Evolutionary conservation across 352 stramenopile genomes (phyloP), one percentile per base, ranked within the genome.

Genomic region (Halophytophthora polymorphica): DNA sequence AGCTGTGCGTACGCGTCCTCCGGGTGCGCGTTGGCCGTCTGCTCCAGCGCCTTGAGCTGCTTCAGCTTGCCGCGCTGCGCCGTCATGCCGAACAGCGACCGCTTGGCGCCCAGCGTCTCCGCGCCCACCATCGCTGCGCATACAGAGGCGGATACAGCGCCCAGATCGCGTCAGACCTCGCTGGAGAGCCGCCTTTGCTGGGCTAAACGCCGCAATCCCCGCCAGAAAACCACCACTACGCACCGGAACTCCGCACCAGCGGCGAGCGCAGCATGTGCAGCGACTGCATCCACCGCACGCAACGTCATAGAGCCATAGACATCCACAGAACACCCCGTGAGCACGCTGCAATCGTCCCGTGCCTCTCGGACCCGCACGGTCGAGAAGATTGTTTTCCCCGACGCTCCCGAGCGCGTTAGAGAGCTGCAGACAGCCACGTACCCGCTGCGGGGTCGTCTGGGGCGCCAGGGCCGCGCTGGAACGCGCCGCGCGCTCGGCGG

Each of bases 31-130:
- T 95, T 93, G 53, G 85, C 85, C 38, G 87, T 70, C 49, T 93
- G 73, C 51, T 95, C 83, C 40, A 95, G 66, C 57, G 66, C 66
- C 73, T 95, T 95, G 42, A 95, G 71, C 28, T 90, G 77, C 46
- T 88, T 89, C 45, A 87, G 78, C 47, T 88, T 88, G 33, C 71
- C 66, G 21, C 81, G 73, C 45, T 88, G 69, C 43, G 25, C 25
- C 25, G 77, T 86, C 54, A 94, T 82, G 57, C 80, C 88, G 61
- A 95, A 93, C 43, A 95, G 64, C 59, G 77, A 78, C 47, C 83
- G 80, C 44, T 67, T 73, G 50, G 66, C 51, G 38, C 61, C 64
- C 7, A 23, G 19, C n/a, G 48, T 19, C 11, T 38, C 21, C 11
- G 28, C 45, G 6, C 39, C 36, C 12, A 15, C 12, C 10, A 35